phyloP scores from a whole-genome alignment of 306 rosid genomes.

The Begonia loranthoides region DNA sequence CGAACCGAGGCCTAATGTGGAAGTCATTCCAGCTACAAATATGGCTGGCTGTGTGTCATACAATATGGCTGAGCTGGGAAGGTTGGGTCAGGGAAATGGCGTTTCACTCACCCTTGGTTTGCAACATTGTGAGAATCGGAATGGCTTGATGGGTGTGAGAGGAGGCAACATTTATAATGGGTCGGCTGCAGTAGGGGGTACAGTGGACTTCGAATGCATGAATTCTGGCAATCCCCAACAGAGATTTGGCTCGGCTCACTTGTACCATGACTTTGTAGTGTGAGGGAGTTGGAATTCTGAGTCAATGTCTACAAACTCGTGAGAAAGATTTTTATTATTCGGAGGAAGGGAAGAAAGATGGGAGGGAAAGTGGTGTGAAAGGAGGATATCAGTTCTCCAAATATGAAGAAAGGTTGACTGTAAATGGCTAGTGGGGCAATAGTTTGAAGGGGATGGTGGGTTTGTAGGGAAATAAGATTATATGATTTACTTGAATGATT shows the following conservation, averaged over 20 bases:
- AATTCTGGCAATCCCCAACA: slow-evolving; percentile 40
- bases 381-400: too few species aligned
- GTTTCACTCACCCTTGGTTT: slow-evolving; percentile 68
- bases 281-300: slow-evolving; percentile 12
- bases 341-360: slow-evolving; percentile 1
- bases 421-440: too few species aligned
- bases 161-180: slow-evolving; percentile 39
- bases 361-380: too few species aligned
- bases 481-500: too few species aligned
- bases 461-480: too few species aligned
- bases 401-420: too few species aligned
- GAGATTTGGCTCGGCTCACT: slow-evolving; percentile 39
- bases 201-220: slow-evolving; percentile 39
- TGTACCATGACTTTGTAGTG: slow-evolving; percentile 52
- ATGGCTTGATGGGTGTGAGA: slow-evolving; percentile 42
- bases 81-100: slow-evolving; percentile 35
- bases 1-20: slow-evolving; percentile 32
- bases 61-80: slow-evolving; percentile 49
- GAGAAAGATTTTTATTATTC: background rate
- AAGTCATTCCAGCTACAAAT: slow-evolving; percentile 25
- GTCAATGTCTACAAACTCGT: slow-evolving; percentile 5
- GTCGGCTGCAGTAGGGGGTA: slow-evolving; percentile 33
- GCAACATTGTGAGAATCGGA: slow-evolving; percentile 57
- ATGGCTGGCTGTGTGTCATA: slow-evolving; percentile 34
- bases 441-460: too few species aligned